Evolutionary conservation across 371 early-diverging fungal genomes (phyloP).

Genomic region (Smittium mucronatum): DNA sequence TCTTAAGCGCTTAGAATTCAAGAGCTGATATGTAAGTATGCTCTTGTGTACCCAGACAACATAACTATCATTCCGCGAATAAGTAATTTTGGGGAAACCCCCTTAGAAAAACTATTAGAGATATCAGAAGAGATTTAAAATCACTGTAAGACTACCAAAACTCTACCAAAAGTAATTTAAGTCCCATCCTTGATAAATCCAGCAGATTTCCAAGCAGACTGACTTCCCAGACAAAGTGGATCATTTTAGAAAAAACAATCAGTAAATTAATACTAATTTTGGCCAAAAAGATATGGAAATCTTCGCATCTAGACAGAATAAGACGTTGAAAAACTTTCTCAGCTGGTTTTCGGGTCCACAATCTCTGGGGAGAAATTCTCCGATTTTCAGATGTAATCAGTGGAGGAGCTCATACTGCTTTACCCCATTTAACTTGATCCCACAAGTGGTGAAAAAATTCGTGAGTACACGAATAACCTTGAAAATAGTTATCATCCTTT

Average conservation of each 20-base stretch:
- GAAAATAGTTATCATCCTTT: constrained; percentile 3
- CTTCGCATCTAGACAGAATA: constrained; percentile 21
- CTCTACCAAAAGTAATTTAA: neutral
- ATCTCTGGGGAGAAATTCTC: constrained; percentile 22
- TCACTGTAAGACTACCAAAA: neutral
- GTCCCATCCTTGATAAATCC: neutral
- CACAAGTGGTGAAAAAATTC: constrained; percentile 18
- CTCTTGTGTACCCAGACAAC: neutral
- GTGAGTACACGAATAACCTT: constrained; percentile 1
- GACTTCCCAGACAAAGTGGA: constrained; percentile 9
- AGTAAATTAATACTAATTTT: neutral
- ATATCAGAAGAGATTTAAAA: neutral
- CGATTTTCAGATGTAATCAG: constrained; percentile 17
- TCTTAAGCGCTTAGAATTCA: neutral
- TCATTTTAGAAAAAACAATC: constrained; percentile 7
- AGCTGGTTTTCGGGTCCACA: constrained; percentile 16
- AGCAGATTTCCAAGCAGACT: neutral
- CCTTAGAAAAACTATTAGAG: neutral
- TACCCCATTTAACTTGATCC: constrained; percentile 26
- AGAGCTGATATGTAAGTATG: neutral
- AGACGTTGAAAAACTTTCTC: constrained; percentile 15
- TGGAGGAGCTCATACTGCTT: constrained; percentile 15
- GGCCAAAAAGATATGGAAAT: constrained; percentile 18
- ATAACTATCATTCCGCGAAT: neutral
- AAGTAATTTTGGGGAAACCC: neutral